These are phyloP conservation scores for Plicaturopsis crispa DNA, from an alignment of 768 basidiomycete species.

Conservation along the genomic window DNA sequence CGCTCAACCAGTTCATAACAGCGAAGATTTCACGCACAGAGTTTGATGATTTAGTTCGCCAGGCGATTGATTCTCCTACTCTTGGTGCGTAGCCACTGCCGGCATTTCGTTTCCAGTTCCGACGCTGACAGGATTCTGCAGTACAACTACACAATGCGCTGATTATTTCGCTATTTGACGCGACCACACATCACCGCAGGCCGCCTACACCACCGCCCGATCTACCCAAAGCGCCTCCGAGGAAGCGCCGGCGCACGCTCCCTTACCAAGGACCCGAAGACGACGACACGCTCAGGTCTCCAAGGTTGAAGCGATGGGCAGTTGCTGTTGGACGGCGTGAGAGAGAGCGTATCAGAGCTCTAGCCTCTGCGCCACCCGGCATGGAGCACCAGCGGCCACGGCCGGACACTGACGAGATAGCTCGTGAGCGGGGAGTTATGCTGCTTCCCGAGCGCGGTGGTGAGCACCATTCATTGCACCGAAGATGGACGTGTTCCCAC, in stretches of 20 bases:
- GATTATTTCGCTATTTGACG: slow-evolving; percentile 77
- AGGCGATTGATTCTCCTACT: slow-evolving; percentile 50
- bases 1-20: slow-evolving; percentile 59
- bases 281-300: slow-evolving; percentile 48
- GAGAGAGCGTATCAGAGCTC: slow-evolving; percentile 56
- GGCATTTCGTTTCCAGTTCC: not conserved
- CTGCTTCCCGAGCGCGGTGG: slow-evolving; percentile 62
- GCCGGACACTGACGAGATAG: slow-evolving; percentile 57
- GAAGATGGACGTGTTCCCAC: slow-evolving; percentile 1
- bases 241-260: slow-evolving; percentile 59
- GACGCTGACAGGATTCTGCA: slow-evolving; percentile 17
- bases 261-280: slow-evolving; percentile 70
- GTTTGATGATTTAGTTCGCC: slow-evolving; percentile 66
- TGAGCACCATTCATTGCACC: slow-evolving; percentile 19
- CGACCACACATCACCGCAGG: slow-evolving; percentile 62
- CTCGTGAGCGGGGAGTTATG: slow-evolving; percentile 59
- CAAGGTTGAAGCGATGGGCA: slow-evolving; percentile 67
- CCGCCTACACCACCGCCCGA: slow-evolving; percentile 61
- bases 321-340: slow-evolving; percentile 67
- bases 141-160: slow-evolving; percentile 81
- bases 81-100: slow-evolving; percentile 28
- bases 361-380: slow-evolving; percentile 34
- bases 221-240: slow-evolving; percentile 50
- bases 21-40: slow-evolving; percentile 65
- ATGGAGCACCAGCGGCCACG: slow-evolving; percentile 36